Conservation (phyloP, 495 filamentous ascomycete species). For the Cudoniella acicularis region DNA sequence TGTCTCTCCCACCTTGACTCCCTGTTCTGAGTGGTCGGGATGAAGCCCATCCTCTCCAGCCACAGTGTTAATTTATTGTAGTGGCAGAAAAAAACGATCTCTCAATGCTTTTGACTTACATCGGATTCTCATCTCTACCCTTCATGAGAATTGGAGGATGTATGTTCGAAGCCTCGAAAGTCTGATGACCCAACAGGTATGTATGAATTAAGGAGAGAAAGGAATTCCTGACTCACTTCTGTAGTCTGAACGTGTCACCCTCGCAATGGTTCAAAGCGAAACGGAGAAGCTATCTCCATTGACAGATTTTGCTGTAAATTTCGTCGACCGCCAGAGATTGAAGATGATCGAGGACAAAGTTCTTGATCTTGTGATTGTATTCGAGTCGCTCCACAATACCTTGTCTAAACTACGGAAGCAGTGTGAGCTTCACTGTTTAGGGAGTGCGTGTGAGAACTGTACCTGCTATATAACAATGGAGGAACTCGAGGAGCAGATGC, state of each 20-base stretch:
- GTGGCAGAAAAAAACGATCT: background rate
- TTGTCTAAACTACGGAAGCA: constrained; percentile 9
- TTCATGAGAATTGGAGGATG: constrained; percentile 19
- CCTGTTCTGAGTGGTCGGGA: no score
- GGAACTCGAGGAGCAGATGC: constrained; percentile 11
- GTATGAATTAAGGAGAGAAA: no score
- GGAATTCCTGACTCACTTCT: no score
- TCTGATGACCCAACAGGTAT: constrained; percentile 9
- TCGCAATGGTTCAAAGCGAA: constrained; percentile 11
- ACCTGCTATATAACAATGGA: background rate
- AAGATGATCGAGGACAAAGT: constrained; percentile 26
- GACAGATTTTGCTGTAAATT: background rate
- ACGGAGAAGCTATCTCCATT: background rate
- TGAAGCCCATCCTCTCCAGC: no score
- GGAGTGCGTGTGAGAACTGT: background rate
- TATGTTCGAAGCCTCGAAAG: constrained; percentile 19
- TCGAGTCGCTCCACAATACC: constrained; percentile 20
- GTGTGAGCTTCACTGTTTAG: constrained; percentile 7
- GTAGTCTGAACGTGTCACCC: constrained; percentile 5
- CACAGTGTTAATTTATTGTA: no score
- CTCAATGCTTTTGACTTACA: constrained; percentile 23
- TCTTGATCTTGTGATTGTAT: constrained; percentile 12
- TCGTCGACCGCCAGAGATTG: constrained; percentile 20
- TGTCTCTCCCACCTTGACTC: no score
- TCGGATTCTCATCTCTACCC: constrained; percentile 11